These are phyloP conservation scores for Parathielavia hyrcaniae DNA, from an alignment of 495 filamentous ascomycete genomes.

Conservation along the genomic window DNA sequence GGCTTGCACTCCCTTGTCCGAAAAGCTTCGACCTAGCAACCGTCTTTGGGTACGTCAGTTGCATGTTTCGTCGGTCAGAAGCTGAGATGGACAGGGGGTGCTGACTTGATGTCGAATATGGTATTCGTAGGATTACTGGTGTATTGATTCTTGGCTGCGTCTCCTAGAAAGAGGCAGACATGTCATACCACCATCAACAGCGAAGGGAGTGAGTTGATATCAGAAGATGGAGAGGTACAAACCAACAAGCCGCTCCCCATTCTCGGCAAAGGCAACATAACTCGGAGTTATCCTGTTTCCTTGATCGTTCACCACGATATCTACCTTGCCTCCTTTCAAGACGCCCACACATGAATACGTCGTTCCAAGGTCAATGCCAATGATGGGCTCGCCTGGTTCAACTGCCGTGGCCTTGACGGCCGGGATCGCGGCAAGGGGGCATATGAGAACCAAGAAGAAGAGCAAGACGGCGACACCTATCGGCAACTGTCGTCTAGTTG, in stretches of 20 bases:
- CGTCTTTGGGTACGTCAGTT: constrained; percentile 48
- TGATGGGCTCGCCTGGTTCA: constrained; percentile 47
- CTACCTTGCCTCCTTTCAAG: constrained; percentile 90
- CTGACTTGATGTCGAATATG: constrained; percentile 87
- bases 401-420: constrained; percentile 52
- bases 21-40: constrained; percentile 77
- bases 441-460: constrained; percentile 76
- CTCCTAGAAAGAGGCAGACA: constrained; percentile 44
- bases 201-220: constrained; percentile 42
- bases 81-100: background rate
- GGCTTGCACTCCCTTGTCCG: constrained; percentile 69
- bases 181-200: constrained; percentile 36
- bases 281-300: constrained; percentile 96
- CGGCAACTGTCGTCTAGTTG: constrained; percentile 6
- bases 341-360: constrained; percentile 97
- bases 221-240: background rate
- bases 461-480: constrained; percentile 62
- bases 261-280: constrained; percentile 92
- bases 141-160: constrained; percentile 98
- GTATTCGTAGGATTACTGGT: constrained; percentile 98
- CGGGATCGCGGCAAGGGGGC: constrained; percentile 58
- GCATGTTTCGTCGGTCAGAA: background rate
- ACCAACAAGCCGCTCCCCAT: constrained; percentile 55
- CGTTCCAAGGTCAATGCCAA: constrained; percentile 96
- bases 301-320: constrained; percentile 89